Conservation (phyloP, 495 filamentous ascomycete species). For the Tuber melanosporum region DNA sequence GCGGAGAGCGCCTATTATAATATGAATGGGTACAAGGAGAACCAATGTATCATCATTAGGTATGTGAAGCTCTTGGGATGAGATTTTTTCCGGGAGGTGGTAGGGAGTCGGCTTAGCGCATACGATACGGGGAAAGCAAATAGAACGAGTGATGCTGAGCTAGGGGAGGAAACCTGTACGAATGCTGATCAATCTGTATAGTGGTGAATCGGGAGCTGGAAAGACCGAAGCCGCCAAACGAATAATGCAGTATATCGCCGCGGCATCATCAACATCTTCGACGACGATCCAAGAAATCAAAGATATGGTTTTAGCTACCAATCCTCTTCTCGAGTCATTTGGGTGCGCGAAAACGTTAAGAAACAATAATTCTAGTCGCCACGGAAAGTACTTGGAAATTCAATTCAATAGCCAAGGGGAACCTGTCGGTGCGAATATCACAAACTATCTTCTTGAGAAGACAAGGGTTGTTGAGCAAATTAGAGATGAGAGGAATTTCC, state of each 20-base stretch:
- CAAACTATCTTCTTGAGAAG: slow-evolving; percentile 96
- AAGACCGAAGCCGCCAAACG: slow-evolving; percentile 99
- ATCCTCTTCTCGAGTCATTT: slow-evolving; percentile 94
- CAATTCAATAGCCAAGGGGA: slow-evolving; percentile 93
- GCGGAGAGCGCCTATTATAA: slow-evolving; percentile 97
- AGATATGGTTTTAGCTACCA: slow-evolving; percentile 97
- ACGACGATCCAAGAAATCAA: slow-evolving; percentile 96
- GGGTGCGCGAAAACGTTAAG: slow-evolving; percentile 96
- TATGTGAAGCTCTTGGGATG: slow-evolving; percentile 8
- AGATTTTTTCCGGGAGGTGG: neutral
- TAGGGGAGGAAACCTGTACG: neutral
- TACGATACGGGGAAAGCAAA: neutral
- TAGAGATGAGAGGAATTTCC: slow-evolving; percentile 91
- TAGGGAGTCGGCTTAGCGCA: neutral
- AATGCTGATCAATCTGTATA: slow-evolving; percentile 11
- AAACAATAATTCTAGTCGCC: slow-evolving; percentile 98
- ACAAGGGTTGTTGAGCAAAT: slow-evolving; percentile 94
- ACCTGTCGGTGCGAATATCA: slow-evolving; percentile 93
- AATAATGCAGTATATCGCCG: slow-evolving; percentile 99
- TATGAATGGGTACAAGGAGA: slow-evolving; percentile 99
- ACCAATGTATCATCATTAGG: slow-evolving; percentile 99
- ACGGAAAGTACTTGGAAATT: slow-evolving; percentile 96
- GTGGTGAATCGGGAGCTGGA: slow-evolving; percentile 91
- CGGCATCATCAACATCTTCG: slow-evolving; percentile 79
- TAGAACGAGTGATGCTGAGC: neutral